Evolutionary conservation across 352 stramenopile genomes (phyloP), one percentile per base, ranked within the genome.

Genomic region (Phytophthora pluvialis): DNA sequence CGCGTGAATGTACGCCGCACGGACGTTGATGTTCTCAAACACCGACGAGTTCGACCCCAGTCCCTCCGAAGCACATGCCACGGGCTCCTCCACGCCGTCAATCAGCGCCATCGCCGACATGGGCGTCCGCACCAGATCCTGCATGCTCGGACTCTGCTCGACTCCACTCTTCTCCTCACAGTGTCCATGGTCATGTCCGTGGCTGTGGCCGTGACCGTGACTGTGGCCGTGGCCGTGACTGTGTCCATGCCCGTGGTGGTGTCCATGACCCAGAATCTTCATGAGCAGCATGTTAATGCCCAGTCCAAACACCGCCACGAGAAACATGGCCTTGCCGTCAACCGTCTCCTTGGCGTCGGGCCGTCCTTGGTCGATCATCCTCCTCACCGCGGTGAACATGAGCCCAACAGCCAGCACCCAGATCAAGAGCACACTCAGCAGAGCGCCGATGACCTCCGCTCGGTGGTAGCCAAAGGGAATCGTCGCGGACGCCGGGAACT

Each of bases 1-100:
- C 2, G 98, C 97, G 75, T 99, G 97, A 58, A 99, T 90, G 75
- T 99, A 98, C 4, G 97, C 97, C 16, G 97, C 97, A n/a, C 91
- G 83, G n/a, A 99, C 83, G 62, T 99, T 99, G 42, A 99, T 89
- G 70, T 98, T 98, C 56, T 91, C 77, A 59, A 88, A 85, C 36
- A 75, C 72, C 2, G 78, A 74, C 32, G 61, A 62, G 39, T 66
- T 56, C 5, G 73, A 31, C 13, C 49, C n/a, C 39, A 64, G 13
- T 8, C 25, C 43, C 8, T 62, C 51, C 25, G 56, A 63, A 16
- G 32, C 53, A 18, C 26, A 15, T 5, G 46, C 25, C 3, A 35
- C 36, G 8, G 65, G 42, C 29, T 74, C 70, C 12, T 78, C 70
- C 33, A 78, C 65, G 10, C 32, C 53, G 48, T 90, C 80, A 58